Evolutionary conservation across 1,284 basidiomycete species (phyloP), one percentile per base, ranked within the genome.

Genomic region (Vanrija pseudolonga): DNA sequence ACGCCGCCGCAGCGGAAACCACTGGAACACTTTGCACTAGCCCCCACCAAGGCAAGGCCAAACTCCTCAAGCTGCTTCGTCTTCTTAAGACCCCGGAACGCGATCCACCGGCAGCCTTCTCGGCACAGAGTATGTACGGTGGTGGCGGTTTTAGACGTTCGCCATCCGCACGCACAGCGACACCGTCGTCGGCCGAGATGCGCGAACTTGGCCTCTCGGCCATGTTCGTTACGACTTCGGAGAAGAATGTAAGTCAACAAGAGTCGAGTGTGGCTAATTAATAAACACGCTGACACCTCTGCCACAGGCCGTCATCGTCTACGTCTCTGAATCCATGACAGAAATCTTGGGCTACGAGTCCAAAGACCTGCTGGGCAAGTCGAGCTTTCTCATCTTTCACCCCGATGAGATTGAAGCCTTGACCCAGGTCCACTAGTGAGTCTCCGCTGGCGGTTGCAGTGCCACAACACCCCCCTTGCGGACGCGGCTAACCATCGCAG

Each of bases 301-400:
- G 32, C 12, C 24, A 15, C 49, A 70, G 68, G 64, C 62, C 11
- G 43, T 42, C 6, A 65, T 65, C 47, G 44, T 57, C 6, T 73
- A 67, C 47, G 51, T 65, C 15, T 73, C 72, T 3, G 64, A 67
- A 23, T 68, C 67, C 23, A 62, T 73, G 28, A 38, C 49, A 23
- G 69, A 71, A 18, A 71, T 74, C 14, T 57, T 74, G 1, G 72
- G 72, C 2, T 73, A 69, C 37, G 51, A 57, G 14, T 60, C 66
- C 2, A 17, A 49, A 2, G 70, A 73, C 18, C 45, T 74, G 4
- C 22, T 67, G 2, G 69, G 69, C 23, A 66, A 59, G 53, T 62
- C 64, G n/a, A 52, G 47, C 22, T 67, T 64, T 41, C 56, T 61
- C 36, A 55, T 69, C 11, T 67, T 71, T 32, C 71, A 74, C 53